Base-by-base conservation (phyloP, 2,329 filamentous ascomycete genomes). In the Pseudonectria foliicola region DNA sequence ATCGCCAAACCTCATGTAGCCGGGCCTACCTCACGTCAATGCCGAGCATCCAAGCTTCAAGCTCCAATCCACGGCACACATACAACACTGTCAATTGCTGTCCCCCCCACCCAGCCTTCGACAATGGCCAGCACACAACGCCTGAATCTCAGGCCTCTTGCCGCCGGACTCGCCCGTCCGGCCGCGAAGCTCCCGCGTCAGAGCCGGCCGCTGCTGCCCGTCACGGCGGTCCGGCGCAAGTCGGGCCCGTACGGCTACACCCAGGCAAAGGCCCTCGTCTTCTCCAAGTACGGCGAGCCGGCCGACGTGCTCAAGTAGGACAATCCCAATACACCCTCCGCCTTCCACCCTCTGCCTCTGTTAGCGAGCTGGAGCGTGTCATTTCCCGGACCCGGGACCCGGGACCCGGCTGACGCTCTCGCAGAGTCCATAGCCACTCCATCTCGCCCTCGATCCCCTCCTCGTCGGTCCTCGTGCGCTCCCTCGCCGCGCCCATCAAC, bases 401-500 rank as follows among this genome's bases (percentile, higher is more conserved):
- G n/a, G n/a, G n/a, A n/a, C n/a, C n/a, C n/a, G 25, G 11, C 34
- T 40, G 7, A 38, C 33, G 16, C 8, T 25, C 26, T 35, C 3
- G 12, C 30, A 80, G 77, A 13, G 65, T 90, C 4, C 84, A 89
- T 62, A 73, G 67, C 1, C 79, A 89, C 65, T 86, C 82, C 48
- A 86, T 90, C 55, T 82, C 82, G 4, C 84, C 85, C 3, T 73
- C 77, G 4, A 75, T 88, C 44, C 82, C 85, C 31, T 59, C 68
- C 24, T 63, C 61, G 31, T 65, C 72, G 30, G 64, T 93, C 48
- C 88, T 90, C 35, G 70, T 98, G 40, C 86, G 87, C 60, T 82
- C 92, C 52, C 85, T 98, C 52, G 85, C 89, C 23, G 80, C 88
- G 1, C 87, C 92, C 38, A 86, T 98, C 61, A 98, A 98, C 67